Evolutionary conservation across 345 rosid genomes (phyloP), one percentile per base, ranked within the genome.

Genomic region (Xanthoceras sorbifolium): DNA sequence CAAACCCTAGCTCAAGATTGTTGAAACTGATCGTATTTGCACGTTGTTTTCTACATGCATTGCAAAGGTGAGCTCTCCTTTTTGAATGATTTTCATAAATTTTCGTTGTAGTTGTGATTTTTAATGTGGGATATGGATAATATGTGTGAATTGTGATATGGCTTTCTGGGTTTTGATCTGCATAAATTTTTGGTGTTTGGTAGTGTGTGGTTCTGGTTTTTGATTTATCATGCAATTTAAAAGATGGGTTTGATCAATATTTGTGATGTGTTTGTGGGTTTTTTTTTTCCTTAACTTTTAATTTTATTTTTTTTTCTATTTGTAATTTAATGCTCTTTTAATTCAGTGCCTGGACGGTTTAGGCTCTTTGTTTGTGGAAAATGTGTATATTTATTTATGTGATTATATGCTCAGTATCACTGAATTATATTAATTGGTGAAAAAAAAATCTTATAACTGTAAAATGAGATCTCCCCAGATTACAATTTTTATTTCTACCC

Each of bases 41-140:
- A 17, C 75, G 74, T 50, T 50, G 52, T 5, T 66, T 42, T 29
- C 54, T 3, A 31, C 60, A 40, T 72, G 75, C 82, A 82, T 82
- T 82, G 61, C 38, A 32, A 20, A 52, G 85, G 85, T 78, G 69
- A 74, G 81, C 38, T 70, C 14, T 23, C 64, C 6, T 38, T 62
- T 67, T 73, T 28, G 26, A 0, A 48, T 59, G 55, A 14, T 44
- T 46, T 69, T 46, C 4, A 1, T 28, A 7, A n/a, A 29, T 44
- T 64, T 54, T 66, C 22, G 25, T 46, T 10, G 3, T 6, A 52
- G 4, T 32, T 36, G 18, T 8, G n/a, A 28, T 46, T 12, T 55
- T 66, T 17, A 57, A 54, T 52, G 46, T 38, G 55, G 46, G 29
- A 22, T 54, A 5, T 3, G 64, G 70, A 22, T 25, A 38, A 61